Evolutionary conservation across 345 rosid genomes (phyloP).

Genomic region (Bruguiera gymnorhiza): DNA sequence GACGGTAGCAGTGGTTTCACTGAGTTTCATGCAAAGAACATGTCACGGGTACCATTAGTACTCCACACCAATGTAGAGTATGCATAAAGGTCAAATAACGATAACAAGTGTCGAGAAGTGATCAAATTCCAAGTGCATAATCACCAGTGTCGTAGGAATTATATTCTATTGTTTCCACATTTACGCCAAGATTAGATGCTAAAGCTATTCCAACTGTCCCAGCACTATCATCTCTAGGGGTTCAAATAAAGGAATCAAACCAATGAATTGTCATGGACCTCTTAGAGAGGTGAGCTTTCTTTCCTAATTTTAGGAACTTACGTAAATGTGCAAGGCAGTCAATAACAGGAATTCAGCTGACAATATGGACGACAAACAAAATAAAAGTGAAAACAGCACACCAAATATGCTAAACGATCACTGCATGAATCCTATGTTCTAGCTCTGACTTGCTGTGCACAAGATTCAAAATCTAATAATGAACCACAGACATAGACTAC

Average conservation of each 20-base stretch:
- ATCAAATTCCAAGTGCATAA: no score
- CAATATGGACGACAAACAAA: constrained; percentile 1
- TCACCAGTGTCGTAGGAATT: no score
- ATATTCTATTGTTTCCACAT: no score
- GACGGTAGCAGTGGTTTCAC: no score
- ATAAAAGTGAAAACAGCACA: constrained; percentile 1
- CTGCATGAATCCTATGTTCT: constrained; percentile 53
- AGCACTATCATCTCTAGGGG: constrained; percentile 71
- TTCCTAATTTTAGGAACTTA: constrained; percentile 60
- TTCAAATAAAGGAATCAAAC: constrained; percentile 59
- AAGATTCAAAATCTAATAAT: constrained; percentile 48
- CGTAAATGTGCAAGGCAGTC: constrained; percentile 4
- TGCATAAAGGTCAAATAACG: no score
- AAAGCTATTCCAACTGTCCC: constrained; percentile 51
- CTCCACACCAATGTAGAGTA: no score
- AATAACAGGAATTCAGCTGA: neutral
- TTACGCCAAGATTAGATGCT: no score
- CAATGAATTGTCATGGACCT: constrained; percentile 61
- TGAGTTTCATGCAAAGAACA: no score
- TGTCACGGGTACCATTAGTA: no score
- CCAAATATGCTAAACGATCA: constrained; percentile 60
- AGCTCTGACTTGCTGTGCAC: constrained; percentile 50
- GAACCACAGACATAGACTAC: constrained; percentile 9
- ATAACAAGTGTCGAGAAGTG: no score
- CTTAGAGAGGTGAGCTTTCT: constrained; percentile 41